Base-by-base conservation (phyloP, 805 yeast species). In the Blastobotrys parvus region DNA sequence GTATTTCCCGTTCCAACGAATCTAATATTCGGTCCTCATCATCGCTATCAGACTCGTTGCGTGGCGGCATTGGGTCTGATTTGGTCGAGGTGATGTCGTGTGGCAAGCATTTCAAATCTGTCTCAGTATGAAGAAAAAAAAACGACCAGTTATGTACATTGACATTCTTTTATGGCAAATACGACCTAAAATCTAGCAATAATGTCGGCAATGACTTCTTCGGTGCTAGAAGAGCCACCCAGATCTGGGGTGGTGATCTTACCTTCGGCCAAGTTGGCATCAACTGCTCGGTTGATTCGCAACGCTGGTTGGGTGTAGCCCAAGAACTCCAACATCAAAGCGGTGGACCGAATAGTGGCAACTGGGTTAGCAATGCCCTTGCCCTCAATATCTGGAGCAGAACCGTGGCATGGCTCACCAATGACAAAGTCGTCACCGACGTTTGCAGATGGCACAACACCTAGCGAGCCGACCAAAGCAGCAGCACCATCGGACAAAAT, bases 331-430 rank as follows among this genome's bases (percentile, higher is more conserved):
- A 92, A 78, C 95, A 92, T 82, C 63, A 92, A 74, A 45, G 97
- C 98, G 46, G 97, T 81, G 23, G 98, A 92, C 70, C 98, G 82
- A 62, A 92, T 90, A 41, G 98, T 92, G 45, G 98, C 98, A 59
- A 92, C 80, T 52, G 98, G 98, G 75, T 90, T 90, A 42, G 96
- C 77, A 42, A 62, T 61, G 57, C 92, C 92, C 66, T 75, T 80
- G 56, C 98, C 98, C 63, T 89, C 95, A 54, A 92, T 92, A 65
- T 92, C 98, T 45, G 98, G 98, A 43, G 98, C 98, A 44, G 95
- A 85, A 49, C 98, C 98, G 69, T 92, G 98, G 63, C 97, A 89
- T 61, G 98, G 98, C 70, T 92, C 98, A 63, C 98, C 98, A 61
- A 92, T 87, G 50, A 94, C 97, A 61, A 92, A 90, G 62, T 74